Conservation (phyloP, 202 grass and related monocot species). For the Setaria italica region DNA sequence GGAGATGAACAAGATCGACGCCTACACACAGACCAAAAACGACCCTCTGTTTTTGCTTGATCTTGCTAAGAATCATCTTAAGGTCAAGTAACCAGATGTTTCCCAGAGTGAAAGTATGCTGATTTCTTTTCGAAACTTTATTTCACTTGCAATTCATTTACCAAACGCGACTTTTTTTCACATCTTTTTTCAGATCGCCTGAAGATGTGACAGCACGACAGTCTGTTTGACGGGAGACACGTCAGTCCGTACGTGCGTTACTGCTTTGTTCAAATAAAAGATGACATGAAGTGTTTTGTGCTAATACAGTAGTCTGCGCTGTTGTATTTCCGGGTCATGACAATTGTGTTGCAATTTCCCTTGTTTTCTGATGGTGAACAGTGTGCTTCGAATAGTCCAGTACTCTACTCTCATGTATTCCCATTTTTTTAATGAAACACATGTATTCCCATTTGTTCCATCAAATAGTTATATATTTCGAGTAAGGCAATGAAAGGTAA, state of each 20-base stretch:
- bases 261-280: background rate
- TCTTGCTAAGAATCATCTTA: constrained; percentile 48
- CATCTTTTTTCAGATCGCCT: constrained; percentile 40
- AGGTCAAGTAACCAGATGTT: constrained; percentile 41
- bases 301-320: background rate
- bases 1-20: constrained; percentile 77
- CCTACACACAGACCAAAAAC: constrained; percentile 55
- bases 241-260: background rate
- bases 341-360: background rate
- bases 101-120: background rate
- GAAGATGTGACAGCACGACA: background rate
- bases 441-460: background rate
- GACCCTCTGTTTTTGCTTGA: constrained; percentile 60
- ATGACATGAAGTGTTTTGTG: background rate
- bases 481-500: too few species aligned
- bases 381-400: too few species aligned
- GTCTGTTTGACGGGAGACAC: background rate
- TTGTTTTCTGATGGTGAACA: background rate
- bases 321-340: background rate
- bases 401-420: too few species aligned
- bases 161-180: background rate
- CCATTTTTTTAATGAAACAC: background rate
- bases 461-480: background rate
- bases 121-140: background rate
- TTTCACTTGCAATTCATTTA: background rate